Percentiles rank a stretch among this genome's conserved stretches.
Conservation (phyloP, 768 basidiomycete genomes). For the Pleurotus sapidus region DNA sequence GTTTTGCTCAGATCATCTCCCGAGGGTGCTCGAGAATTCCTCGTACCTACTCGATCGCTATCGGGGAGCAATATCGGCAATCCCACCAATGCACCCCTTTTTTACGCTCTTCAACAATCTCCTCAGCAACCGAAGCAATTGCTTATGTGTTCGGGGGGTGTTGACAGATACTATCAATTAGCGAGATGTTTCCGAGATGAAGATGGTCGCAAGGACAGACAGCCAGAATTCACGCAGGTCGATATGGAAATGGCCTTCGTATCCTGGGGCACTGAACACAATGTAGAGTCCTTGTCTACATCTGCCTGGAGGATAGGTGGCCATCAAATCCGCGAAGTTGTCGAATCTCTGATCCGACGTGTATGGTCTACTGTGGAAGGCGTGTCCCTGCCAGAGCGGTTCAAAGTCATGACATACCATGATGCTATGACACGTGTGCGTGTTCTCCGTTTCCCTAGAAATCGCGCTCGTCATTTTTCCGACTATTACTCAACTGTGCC, state of each 20-base stretch:
- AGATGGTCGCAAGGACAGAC: constrained; percentile 90
- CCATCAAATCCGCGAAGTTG: constrained; percentile 70
- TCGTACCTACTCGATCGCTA: constrained; percentile 74
- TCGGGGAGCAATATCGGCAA: constrained; percentile 21
- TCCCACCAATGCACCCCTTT: constrained; percentile 36
- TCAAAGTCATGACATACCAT: constrained; percentile 83
- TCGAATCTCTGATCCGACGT: constrained; percentile 69
- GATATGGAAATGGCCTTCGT: constrained; percentile 97
- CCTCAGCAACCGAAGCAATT: constrained; percentile 97
- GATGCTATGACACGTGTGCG: constrained; percentile 89
- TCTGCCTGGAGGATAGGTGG: constrained; percentile 83
- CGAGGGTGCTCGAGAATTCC: constrained; percentile 92
- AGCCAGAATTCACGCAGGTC: constrained; percentile 96
- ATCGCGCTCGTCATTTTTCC: constrained; percentile 10
- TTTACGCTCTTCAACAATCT: constrained; percentile 91
- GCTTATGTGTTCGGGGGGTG: constrained; percentile 82
- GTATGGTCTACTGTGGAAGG: constrained; percentile 77
- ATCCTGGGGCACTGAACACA: constrained; percentile 59
- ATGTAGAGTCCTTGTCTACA: constrained; percentile 11
- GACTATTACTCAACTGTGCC: constrained; percentile 17
- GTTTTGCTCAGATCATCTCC: constrained; percentile 88
- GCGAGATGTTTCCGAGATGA: constrained; percentile 96
- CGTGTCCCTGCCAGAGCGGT: constrained; percentile 54
- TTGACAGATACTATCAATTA: constrained; percentile 92
- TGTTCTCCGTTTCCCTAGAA: constrained; percentile 11